Evolutionary conservation across 805 yeast genomes (phyloP).

Genomic region (Candida stauntonica): DNA sequence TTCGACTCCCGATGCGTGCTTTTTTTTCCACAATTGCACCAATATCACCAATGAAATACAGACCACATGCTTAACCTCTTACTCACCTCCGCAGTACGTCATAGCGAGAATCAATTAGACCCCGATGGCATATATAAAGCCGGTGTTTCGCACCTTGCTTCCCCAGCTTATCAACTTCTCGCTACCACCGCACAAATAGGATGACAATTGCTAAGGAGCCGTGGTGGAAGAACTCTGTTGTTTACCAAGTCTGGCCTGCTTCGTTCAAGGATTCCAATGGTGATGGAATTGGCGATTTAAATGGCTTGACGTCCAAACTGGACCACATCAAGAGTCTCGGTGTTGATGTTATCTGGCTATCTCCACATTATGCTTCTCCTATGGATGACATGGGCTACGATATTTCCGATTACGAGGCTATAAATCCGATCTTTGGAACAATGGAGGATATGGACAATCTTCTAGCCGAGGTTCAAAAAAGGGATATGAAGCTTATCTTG

Average conservation of each 20-base stretch:
- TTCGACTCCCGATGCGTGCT: no score
- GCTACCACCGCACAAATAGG: not conserved
- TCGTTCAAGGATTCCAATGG: conserved; percentile 54
- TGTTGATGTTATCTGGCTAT: conserved; percentile 49
- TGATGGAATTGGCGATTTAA: conserved; percentile 56
- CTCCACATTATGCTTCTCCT: conserved; percentile 56
- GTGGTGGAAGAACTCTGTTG: conserved; percentile 56
- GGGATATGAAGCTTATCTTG: conserved; percentile 48
- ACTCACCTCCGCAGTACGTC: no score
- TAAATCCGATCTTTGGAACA: conserved; percentile 50
- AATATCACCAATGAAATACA: no score
- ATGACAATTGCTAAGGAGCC: conserved; percentile 8
- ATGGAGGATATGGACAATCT: conserved; percentile 47
- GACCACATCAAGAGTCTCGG: conserved; percentile 49
- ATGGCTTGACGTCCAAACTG: conserved; percentile 47
- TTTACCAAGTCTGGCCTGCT: conserved; percentile 62
- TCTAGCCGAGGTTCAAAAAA: conserved; percentile 41
- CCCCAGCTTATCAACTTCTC: no score
- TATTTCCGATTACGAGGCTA: conserved; percentile 47
- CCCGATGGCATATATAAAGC: no score
- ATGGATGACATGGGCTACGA: conserved; percentile 63
- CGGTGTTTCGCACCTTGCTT: no score
- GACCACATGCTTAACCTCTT: no score
- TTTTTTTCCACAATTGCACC: no score
- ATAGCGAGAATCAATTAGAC: no score